Conservation (phyloP, 805 yeast species). For the Maudiozyma barnettii region DNA sequence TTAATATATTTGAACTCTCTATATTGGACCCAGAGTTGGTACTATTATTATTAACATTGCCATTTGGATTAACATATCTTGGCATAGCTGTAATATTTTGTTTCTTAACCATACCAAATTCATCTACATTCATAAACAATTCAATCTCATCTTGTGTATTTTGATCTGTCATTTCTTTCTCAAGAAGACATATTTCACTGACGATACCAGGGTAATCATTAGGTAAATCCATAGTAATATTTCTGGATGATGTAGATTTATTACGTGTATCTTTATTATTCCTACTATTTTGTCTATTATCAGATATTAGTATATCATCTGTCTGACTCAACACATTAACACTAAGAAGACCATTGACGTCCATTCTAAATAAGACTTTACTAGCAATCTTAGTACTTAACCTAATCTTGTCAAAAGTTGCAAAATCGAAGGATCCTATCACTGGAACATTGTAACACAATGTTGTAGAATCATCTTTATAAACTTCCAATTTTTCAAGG, state of each 20-base stretch:
- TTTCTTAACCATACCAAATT: conserved; percentile 3
- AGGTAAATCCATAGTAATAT: conserved; percentile 17
- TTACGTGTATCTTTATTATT: neutral
- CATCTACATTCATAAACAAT: conserved; percentile 18
- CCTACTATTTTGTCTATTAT: conserved; percentile 11
- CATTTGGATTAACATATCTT: neutral
- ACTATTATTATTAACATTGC: neutral
- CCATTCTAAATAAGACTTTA: conserved; percentile 47
- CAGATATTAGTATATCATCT: conserved; percentile 21
- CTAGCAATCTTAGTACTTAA: conserved; percentile 43
- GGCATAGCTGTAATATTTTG: neutral
- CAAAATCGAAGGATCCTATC: conserved; percentile 43
- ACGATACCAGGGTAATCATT: conserved; percentile 35
- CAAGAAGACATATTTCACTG: conserved; percentile 31
- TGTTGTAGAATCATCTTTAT: conserved; percentile 21
- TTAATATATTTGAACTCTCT: neutral
- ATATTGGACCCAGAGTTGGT: neutral
- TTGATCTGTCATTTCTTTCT: conserved; percentile 24
- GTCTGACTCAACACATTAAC: conserved; percentile 37
- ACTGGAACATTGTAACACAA: conserved; percentile 22
- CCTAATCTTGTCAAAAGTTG: conserved; percentile 37
- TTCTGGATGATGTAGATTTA: neutral
- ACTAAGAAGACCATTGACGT: conserved; percentile 39
- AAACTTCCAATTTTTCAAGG: conserved; percentile 47
- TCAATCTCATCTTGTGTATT: conserved; percentile 18